phyloP scores from a whole-genome alignment of 2,329 filamentous ascomycete species.

The Truncatella angustata region DNA sequence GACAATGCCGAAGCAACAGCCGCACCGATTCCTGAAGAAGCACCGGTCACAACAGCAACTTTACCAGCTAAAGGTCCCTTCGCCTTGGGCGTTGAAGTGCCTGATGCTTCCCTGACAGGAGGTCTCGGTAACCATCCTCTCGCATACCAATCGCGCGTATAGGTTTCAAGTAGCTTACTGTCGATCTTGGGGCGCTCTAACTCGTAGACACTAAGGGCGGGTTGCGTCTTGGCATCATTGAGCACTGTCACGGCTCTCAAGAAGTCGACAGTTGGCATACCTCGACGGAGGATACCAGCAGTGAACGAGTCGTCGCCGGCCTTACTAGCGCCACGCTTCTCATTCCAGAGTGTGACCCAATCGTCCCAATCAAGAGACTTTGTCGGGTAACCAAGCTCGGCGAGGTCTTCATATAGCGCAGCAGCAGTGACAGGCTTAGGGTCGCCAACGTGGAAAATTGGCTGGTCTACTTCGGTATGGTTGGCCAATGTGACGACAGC shows the following conservation, averaged over 20 bases:
- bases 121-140: slow-evolving; percentile 71
- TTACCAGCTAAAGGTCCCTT: slow-evolving; percentile 63
- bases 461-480: slow-evolving; percentile 59
- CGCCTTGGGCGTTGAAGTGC: slow-evolving; percentile 26
- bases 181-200: slow-evolving; percentile 69
- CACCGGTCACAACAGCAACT: slow-evolving; percentile 75
- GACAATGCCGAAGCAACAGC: slow-evolving; percentile 70
- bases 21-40: slow-evolving; percentile 76
- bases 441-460: slow-evolving; percentile 73
- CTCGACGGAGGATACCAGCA: slow-evolving; percentile 74
- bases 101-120: slow-evolving; percentile 34
- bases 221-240: slow-evolving; percentile 66
- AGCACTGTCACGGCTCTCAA: slow-evolving; percentile 70
- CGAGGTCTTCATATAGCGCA: slow-evolving; percentile 62
- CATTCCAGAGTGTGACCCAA: slow-evolving; percentile 72
- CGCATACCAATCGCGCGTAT: slow-evolving; percentile 77
- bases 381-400: slow-evolving; percentile 69
- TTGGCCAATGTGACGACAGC: slow-evolving; percentile 70
- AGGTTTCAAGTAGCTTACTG: slow-evolving; percentile 68
- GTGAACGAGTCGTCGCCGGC: slow-evolving; percentile 72
- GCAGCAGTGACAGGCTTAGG: slow-evolving; percentile 66
- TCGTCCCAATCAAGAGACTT: slow-evolving; percentile 66
- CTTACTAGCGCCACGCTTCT: slow-evolving; percentile 63
- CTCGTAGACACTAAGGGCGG: slow-evolving; percentile 50
- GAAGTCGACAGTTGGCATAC: slow-evolving; percentile 75